Conservation (phyloP, 78 protist species). For the Corallochytrium limacisporum region DNA sequence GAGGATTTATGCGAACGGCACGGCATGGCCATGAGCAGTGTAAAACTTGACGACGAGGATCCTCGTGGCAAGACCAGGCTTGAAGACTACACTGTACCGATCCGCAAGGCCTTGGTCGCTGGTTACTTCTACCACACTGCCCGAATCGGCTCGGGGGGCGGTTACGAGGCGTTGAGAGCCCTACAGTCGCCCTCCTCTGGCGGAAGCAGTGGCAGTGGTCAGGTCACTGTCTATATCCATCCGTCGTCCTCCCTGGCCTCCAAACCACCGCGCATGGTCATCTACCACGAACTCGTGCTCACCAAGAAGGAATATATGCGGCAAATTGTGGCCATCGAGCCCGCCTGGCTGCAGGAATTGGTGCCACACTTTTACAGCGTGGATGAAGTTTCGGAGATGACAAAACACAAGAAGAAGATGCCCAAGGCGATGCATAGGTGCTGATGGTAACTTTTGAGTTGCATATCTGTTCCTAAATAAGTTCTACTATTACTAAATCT, state of each 20-base stretch:
- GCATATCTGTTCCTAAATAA: too few species aligned
- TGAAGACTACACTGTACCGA: constrained; percentile 21
- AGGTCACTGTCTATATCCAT: constrained; percentile 43
- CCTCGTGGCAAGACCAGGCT: not conserved
- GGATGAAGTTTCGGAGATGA: constrained; percentile 34
- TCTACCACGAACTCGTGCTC: constrained; percentile 77
- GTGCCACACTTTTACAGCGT: constrained; percentile 90
- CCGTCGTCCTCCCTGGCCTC: constrained; percentile 51
- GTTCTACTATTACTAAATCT: too few species aligned
- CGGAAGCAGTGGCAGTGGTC: too few species aligned
- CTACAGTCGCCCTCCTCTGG: constrained; percentile 24
- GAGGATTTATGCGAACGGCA: constrained; percentile 61
- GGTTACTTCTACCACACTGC: constrained; percentile 84
- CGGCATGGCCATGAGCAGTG: constrained; percentile 53
- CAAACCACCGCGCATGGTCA: constrained; percentile 56
- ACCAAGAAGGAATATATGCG: constrained; percentile 79
- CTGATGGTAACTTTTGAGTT: too few species aligned
- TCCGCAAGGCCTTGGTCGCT: constrained; percentile 63
- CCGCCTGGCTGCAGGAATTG: constrained; percentile 89
- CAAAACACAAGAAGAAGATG: constrained; percentile 24
- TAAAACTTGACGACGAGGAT: not conserved
- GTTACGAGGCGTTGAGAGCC: constrained; percentile 61
- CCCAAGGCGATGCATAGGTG: constrained; percentile 43
- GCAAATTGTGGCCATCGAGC: constrained; percentile 80
- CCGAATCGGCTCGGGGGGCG: constrained; percentile 14